phyloP scores from a whole-genome alignment of 192 early-diverging fungal genomes.

The Entophlyctis helioformis region DNA sequence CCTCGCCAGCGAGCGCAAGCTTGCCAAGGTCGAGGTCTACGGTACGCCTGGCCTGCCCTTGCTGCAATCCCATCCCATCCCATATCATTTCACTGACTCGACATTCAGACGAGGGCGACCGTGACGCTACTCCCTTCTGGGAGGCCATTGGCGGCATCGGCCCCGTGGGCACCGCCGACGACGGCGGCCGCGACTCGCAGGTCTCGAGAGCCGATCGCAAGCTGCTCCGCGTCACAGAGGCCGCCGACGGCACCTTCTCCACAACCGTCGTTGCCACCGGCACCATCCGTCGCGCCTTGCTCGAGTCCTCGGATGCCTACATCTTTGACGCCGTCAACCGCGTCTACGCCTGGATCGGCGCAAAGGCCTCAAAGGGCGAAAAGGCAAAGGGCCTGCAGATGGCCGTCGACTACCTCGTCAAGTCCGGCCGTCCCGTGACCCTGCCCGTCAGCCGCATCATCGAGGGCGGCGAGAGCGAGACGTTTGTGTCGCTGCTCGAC shows the following conservation, averaged over 20 bases:
- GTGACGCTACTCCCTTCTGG: conserved; percentile 48
- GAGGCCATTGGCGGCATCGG: conserved; percentile 16
- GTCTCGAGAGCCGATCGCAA: conserved; percentile 2
- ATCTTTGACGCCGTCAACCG: conserved; percentile 44
- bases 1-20: conserved; percentile 48
- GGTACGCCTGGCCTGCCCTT: conserved; percentile 24
- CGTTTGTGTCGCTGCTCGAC: conserved; percentile 4
- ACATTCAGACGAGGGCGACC: conserved; percentile 39
- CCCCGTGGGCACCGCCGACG: background rate
- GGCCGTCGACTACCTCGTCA: conserved; percentile 48
- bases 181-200: conserved; percentile 1
- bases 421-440: conserved; percentile 29
- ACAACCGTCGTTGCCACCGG: too few relatives aligned
- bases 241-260: conserved; percentile 25
- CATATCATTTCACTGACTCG: conserved; percentile 1
- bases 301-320: conserved; percentile 51
- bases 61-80: background rate
- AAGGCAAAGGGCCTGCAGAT: conserved; percentile 37
- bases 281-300: conserved; percentile 11
- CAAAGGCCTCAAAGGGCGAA: conserved; percentile 36
- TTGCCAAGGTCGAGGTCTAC: conserved; percentile 43
- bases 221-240: conserved; percentile 24
- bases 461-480: conserved; percentile 57
- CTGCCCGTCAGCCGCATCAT: conserved; percentile 50
- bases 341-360: conserved; percentile 51